phyloP scores from a whole-genome alignment of 805 yeast species.

The Barnettozyma sp. region DNA sequence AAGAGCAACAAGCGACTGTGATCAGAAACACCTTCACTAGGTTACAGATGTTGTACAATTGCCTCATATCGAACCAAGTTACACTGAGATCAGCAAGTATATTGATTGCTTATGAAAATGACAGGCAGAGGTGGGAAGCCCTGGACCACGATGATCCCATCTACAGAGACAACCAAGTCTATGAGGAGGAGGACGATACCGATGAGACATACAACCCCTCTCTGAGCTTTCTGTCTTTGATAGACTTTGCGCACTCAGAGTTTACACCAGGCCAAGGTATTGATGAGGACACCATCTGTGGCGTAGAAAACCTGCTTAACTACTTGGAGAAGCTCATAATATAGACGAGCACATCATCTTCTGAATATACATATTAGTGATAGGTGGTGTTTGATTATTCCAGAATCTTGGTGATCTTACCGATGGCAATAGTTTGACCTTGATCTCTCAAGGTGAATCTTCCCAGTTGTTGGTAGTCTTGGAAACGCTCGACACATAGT shows the following conservation, averaged over 20 bases:
- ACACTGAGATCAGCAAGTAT: slow-evolving; percentile 68
- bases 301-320: slow-evolving; percentile 55
- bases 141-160: slow-evolving; percentile 35
- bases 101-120: slow-evolving; percentile 69
- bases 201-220: slow-evolving; percentile 20
- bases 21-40: slow-evolving; percentile 46
- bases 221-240: slow-evolving; percentile 56
- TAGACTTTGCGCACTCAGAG: slow-evolving; percentile 88
- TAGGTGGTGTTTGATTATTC: no score
- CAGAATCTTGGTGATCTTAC: slow-evolving; percentile 88
- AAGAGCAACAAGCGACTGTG: slow-evolving; percentile 31
- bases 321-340: slow-evolving; percentile 29
- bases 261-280: slow-evolving; percentile 54
- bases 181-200: slow-evolving; percentile 29
- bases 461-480: slow-evolving; percentile 92
- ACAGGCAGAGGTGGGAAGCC: slow-evolving; percentile 44
- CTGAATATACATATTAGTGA: not conserved
- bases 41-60: slow-evolving; percentile 57
- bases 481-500: slow-evolving; percentile 89
- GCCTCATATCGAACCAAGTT: slow-evolving; percentile 54
- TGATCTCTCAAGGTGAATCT: slow-evolving; percentile 98
- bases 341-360: slow-evolving; percentile 1
- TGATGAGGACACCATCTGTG: slow-evolving; percentile 65
- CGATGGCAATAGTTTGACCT: slow-evolving; percentile 97
- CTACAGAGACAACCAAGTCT: slow-evolving; percentile 29